Base-by-base conservation (phyloP, 768 basidiomycete genomes). In the Exsudoporus frostii region DNA sequence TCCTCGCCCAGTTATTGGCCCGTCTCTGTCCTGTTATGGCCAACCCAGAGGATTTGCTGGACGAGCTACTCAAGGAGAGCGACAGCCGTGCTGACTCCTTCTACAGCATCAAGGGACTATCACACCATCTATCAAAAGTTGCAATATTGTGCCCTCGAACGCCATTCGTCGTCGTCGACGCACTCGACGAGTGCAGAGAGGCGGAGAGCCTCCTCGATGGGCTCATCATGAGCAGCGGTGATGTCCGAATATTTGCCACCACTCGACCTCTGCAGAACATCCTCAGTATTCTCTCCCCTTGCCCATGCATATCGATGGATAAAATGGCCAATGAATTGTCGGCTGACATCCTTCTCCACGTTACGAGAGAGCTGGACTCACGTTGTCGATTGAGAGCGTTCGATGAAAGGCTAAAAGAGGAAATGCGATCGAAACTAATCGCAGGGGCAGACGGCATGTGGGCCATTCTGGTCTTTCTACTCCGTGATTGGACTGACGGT, bases 101-200 rank as follows among this genome's bases (percentile, higher is more conserved):
- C 20, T 39, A 11, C 37, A 38, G n/a, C 5, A 5, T 19, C n/a
- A 37, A 19, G 19, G 37, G 37, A 19, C n/a, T 37, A 1, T 39
- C 38, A 3, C 5, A 19, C 22, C 3, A 39, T 39, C 11, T 39
- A 20, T 20, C 5, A 19, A 39, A 39, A 14, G 38, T 39, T 0
- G 32, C 56, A 7, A 30, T 14, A 7, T 45, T 53, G 5, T 55
- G 32, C 9, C 43, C 39, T 6, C 44, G 19, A 2, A 50, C 45
- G 27, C 53, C 59, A 0, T 6, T 66, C 0, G 38, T 62, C 2
- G 43, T 65, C 20, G 27, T 67, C 3, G 65, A 67, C 36, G 58
- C 55, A 14, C 54, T 66, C 2, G 65, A 67, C n/a, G 65, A 66
- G 14, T 66, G 65, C 30, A 50, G 47, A 22, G 51, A 48, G 7